Evolutionary conservation across 805 yeast genomes (phyloP).

Genomic region (Candida glaebosa): DNA sequence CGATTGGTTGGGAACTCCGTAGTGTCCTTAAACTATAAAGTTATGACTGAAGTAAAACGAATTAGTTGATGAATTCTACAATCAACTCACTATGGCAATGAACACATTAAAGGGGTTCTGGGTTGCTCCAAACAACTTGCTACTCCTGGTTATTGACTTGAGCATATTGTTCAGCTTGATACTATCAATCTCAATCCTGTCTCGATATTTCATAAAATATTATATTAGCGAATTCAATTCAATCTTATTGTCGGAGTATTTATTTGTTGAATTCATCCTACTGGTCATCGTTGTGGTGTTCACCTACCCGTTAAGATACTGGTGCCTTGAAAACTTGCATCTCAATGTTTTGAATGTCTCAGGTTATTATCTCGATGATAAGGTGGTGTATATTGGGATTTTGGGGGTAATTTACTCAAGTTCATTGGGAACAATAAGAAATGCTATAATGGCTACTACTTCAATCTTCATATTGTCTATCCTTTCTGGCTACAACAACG

Average conservation of each 20-base stretch:
- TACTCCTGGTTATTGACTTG: background rate
- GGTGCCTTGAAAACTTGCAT: background rate
- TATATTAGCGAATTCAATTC: background rate
- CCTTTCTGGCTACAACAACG: background rate
- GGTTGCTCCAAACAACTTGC: background rate
- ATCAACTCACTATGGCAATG: too few species aligned
- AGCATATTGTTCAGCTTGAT: background rate
- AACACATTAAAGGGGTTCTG: too few species aligned
- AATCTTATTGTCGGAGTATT: background rate
- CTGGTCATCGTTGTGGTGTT: background rate
- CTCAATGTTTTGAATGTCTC: background rate
- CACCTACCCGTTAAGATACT: background rate
- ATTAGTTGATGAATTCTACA: too few species aligned
- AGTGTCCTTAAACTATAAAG: too few species aligned
- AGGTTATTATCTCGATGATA: background rate
- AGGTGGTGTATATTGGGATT: background rate
- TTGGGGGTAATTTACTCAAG: conserved; percentile 1
- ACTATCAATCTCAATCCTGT: background rate
- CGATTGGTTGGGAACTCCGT: background rate
- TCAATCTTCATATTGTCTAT: background rate
- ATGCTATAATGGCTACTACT: background rate
- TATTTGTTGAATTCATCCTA: background rate
- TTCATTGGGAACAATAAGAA: background rate
- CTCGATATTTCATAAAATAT: background rate
- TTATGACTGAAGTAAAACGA: too few species aligned